These are phyloP conservation scores for Fusarium mundagurra DNA, from an alignment of 2,329 filamentous ascomycete genomes.

Conservation along the genomic window DNA sequence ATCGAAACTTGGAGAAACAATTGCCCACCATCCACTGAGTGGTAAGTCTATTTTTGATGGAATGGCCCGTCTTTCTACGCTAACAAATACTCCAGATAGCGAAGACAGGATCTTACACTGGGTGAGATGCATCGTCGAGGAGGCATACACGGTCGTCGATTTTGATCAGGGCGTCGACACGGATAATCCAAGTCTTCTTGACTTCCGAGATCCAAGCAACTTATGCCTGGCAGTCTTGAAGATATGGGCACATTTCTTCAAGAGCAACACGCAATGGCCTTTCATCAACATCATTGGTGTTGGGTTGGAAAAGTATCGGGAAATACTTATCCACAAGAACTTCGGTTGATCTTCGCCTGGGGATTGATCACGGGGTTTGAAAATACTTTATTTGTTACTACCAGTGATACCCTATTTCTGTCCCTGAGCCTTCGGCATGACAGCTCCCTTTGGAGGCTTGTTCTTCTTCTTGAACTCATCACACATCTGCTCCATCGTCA, in stretches of 20 bases:
- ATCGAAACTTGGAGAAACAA: background rate
- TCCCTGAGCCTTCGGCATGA: conserved; percentile 38
- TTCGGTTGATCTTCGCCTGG: background rate
- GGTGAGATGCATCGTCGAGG: conserved; percentile 57
- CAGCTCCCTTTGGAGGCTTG: conserved; percentile 63
- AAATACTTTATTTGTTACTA: background rate
- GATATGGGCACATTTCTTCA: conserved; percentile 59
- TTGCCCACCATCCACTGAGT: background rate
- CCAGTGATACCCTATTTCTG: background rate
- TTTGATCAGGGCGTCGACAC: conserved; percentile 43
- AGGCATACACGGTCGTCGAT: conserved; percentile 52
- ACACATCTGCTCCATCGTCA: conserved; percentile 76
- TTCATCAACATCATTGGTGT: conserved; percentile 58
- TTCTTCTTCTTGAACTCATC: conserved; percentile 79
- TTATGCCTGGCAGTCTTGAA: conserved; percentile 50
- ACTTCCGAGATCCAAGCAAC: background rate
- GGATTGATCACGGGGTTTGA: background rate
- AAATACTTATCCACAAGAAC: conserved; percentile 26
- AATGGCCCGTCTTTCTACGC: rapidly evolving
- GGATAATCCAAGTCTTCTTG: background rate
- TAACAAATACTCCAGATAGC: conserved; percentile 42
- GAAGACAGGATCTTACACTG: conserved; percentile 58
- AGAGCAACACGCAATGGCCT: conserved; percentile 58
- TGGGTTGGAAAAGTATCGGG: conserved; percentile 51
- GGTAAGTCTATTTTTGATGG: background rate